Base-by-base conservation (phyloP, 2,329 filamentous ascomycete species). In the Penicillium decumbens region DNA sequence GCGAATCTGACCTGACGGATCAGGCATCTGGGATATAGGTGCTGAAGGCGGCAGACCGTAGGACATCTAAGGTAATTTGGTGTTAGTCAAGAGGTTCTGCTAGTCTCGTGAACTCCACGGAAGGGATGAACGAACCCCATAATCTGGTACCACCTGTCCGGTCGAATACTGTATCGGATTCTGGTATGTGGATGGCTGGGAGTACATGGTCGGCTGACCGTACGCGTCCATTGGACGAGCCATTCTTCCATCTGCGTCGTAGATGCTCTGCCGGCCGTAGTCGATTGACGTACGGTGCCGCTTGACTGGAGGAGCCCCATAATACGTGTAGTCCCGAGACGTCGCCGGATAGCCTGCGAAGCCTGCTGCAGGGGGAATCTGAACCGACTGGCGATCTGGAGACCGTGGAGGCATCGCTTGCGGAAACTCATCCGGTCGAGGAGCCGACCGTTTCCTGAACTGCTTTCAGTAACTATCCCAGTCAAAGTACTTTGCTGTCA, bases 231-330 rank as follows among this genome's bases (percentile, higher is more conserved):
- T 61, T 32, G 62, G 67, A 28, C 67, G 67, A 47, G 59, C 58
- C 59, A 71, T 70, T 13, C 70, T 65, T 42, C 58, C 56, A 39
- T 72, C 69, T 3, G 60, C 37, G 27, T 72, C 69, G 49, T 70
- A 72, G 24, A 72, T 57, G 38, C 56, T 56, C 47, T 67, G 62
- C 10, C 59, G 60, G 15, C 67, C 66, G 56, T 66, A 66, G 33
- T 72, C 70, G 8, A 71, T 59, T 3, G 70, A 71, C 13, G 69
- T 72, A 23, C 70, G 68, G 49, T 69, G 63, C 18, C 70, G 69
- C 50, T 73, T 73, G 38, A 65, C 60, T 2, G 70, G 57, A 35
- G 33, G 33, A 25, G 55, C 58, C 6, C 60, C 60, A 41, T 69
- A 69, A 44, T 69, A 70, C 12, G 57, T 49, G 43, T 71, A 72